Percentiles rank a stretch among this genome's conserved stretches.
Evolutionary conservation across 345 rosid species (phyloP).

Genomic region (Eucalyptus tenuipes): DNA sequence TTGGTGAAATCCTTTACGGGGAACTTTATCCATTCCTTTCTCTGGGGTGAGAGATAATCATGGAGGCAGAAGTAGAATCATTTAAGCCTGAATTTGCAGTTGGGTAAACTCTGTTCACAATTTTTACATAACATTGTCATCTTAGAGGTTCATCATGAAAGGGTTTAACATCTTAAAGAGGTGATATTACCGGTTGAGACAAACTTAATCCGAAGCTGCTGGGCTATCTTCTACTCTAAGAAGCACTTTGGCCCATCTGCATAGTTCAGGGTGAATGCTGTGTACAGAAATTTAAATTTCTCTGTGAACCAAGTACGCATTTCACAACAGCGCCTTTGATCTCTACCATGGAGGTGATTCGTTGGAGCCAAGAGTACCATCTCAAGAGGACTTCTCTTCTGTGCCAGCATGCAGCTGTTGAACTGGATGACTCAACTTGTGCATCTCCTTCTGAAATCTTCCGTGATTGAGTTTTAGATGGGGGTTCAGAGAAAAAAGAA

Average conservation of each 20-base stretch:
- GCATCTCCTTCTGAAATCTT: neutral
- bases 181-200: neutral
- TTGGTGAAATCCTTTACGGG: neutral
- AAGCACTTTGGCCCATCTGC: neutral
- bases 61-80: neutral
- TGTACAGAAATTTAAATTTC: neutral
- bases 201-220: neutral
- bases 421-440: neutral
- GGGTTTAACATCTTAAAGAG: neutral
- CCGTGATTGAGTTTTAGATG: neutral
- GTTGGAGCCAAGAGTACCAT: neutral
- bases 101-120: neutral
- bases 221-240: neutral
- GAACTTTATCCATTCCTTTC: neutral
- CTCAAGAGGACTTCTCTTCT: neutral
- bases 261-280: neutral
- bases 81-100: neutral
- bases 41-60: neutral
- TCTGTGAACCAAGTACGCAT: neutral
- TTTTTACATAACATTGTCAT: neutral
- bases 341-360: neutral
- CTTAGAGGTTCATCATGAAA: neutral
- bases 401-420: neutral
- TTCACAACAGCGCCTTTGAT: neutral
- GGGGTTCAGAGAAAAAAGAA: constrained; percentile 9